These are phyloP conservation scores for Candolleomyces efflorescens DNA, from an alignment of 768 basidiomycete genomes.

Conservation along the genomic window DNA sequence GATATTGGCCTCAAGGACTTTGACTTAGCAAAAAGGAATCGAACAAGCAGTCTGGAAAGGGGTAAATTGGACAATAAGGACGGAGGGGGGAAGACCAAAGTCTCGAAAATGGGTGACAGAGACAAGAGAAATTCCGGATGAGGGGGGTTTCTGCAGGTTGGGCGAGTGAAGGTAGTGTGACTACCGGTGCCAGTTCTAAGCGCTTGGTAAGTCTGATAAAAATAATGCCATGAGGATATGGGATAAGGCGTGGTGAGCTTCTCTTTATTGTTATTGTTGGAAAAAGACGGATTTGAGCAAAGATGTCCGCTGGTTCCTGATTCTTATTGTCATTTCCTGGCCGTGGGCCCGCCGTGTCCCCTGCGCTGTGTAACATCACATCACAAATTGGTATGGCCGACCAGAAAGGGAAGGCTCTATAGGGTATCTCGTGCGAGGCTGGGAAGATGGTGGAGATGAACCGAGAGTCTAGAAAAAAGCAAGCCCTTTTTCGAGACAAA, in stretches of 20 bases:
- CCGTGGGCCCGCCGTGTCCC: neutral
- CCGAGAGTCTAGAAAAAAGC: neutral
- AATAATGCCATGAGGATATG: conserved; percentile 6
- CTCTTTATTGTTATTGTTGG: conserved; percentile 10
- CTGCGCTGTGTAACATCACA: neutral
- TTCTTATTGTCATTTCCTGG: conserved; percentile 5
- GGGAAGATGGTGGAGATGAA: conserved; percentile 7
- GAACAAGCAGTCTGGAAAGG: neutral
- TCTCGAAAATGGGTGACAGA: conserved; percentile 13
- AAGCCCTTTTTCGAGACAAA: conserved; percentile 1
- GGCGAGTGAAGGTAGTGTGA: conserved; percentile 1
- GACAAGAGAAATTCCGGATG: conserved; percentile 3
- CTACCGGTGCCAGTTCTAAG: conserved; percentile 7
- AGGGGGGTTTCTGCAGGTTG: neutral
- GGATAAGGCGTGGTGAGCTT: neutral
- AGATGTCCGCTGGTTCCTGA: conserved; percentile 9
- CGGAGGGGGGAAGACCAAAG: neutral
- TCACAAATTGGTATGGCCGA: conserved; percentile 1
- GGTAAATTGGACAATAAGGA: conserved; percentile 5
- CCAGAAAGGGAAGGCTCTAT: conserved; percentile 9
- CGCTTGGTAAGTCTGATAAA: conserved; percentile 5
- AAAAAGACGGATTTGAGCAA: neutral
- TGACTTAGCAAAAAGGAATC: neutral
- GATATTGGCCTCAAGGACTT: neutral
- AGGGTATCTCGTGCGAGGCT: neutral